phyloP scores from a whole-genome alignment of 139 green algal genomes.

The Micractinium sp. region DNA sequence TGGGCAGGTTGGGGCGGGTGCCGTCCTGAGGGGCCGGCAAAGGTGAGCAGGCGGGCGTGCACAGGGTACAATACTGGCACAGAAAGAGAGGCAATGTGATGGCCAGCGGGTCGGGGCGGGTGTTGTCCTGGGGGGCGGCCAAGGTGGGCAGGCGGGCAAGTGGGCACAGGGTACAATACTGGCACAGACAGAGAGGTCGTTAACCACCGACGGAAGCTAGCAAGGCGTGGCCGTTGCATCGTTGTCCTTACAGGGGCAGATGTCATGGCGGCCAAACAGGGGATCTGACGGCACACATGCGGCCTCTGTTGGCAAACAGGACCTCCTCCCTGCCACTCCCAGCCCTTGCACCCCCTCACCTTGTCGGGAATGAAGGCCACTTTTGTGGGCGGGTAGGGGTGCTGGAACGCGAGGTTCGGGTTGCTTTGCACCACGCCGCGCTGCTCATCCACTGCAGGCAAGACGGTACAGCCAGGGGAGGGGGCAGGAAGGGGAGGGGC shows the following conservation, averaged over 20 bases:
- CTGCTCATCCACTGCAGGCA: conserved; percentile 84
- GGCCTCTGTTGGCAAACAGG: too few relatives aligned
- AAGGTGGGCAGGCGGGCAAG: too few relatives aligned
- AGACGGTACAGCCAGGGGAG: too few relatives aligned
- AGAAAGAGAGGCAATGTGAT: conserved; percentile 71
- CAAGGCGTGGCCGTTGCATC: too few relatives aligned
- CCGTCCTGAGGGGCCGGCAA: conserved; percentile 32
- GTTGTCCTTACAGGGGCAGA: too few relatives aligned
- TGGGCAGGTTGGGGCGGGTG: conserved; percentile 82
- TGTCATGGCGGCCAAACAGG: too few relatives aligned
- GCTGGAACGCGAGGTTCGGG: conserved; percentile 73
- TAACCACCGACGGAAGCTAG: too few relatives aligned
- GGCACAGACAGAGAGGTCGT: conserved; percentile 26
- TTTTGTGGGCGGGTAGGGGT: conserved; percentile 96
- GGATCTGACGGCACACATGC: too few relatives aligned
- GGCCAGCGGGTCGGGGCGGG: conserved; percentile 86
- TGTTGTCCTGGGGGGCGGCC: conserved; percentile 43
- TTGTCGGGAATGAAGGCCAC: conserved; percentile 87
- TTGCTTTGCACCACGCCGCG: conserved; percentile 70
- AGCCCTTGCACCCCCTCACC: not conserved
- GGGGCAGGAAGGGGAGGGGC: not conserved
- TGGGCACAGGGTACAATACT: conserved; percentile 74
- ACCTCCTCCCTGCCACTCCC: too few relatives aligned
- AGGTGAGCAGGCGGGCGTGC: not conserved
- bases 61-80: not conserved